Evolutionary conservation across 139 green algal species (phyloP).

Genomic region (Tetraselmis chui): DNA sequence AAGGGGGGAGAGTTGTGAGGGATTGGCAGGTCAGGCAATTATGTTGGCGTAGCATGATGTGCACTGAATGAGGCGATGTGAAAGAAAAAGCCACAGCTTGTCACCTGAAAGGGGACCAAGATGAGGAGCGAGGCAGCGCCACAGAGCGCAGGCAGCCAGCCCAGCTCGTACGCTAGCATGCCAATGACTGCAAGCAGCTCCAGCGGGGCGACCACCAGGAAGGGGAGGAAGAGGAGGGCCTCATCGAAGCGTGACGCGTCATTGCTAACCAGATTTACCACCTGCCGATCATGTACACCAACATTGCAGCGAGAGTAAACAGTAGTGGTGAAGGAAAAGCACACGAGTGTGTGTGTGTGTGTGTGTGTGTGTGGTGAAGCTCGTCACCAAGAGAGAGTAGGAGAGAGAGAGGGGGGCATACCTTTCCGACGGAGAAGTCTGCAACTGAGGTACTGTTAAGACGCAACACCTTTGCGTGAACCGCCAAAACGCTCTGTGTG

Average conservation of each 20-base stretch:
- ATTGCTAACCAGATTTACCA: constrained; percentile 54
- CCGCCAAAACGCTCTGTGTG: constrained; percentile 32
- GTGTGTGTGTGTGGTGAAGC: too few relatives aligned
- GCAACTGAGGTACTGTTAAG: constrained; percentile 60
- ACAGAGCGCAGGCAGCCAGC: constrained; percentile 49
- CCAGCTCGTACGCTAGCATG: constrained; percentile 61
- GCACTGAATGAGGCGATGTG: too few relatives aligned
- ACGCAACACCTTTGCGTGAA: constrained; percentile 50
- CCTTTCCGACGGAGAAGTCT: constrained; percentile 34
- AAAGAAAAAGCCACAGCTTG: too few relatives aligned
- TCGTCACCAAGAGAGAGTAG: too few relatives aligned
- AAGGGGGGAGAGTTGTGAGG: too few relatives aligned
- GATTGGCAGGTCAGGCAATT: too few relatives aligned
- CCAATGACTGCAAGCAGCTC: constrained; percentile 64
- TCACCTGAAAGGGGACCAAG: constrained; percentile 63
- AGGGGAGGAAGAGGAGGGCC: constrained; percentile 55
- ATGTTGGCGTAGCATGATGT: too few relatives aligned
- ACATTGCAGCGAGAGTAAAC: too few relatives aligned
- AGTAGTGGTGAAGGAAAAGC: too few relatives aligned
- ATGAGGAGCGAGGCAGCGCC: constrained; percentile 49
- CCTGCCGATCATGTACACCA: too few relatives aligned
- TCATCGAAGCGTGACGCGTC: constrained; percentile 75
- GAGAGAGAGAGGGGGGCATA: background rate
- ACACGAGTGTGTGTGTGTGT: too few relatives aligned
- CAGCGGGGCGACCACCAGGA: constrained; percentile 43